Evolutionary conservation across 768 basidiomycete genomes (phyloP), one percentile per base, ranked within the genome.

Genomic region (Suillus clintonianus): DNA sequence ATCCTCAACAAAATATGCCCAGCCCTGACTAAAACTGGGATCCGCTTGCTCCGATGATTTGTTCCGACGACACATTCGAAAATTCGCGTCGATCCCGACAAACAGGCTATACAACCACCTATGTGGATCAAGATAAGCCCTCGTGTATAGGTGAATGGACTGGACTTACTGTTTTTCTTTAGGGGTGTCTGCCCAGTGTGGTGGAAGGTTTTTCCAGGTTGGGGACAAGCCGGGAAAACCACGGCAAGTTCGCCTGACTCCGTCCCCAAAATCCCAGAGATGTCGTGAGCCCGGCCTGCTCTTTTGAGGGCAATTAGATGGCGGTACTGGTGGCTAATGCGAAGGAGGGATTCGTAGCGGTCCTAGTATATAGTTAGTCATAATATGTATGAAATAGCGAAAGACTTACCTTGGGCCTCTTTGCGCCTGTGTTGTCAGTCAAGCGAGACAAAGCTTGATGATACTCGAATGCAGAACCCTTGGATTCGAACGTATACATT

Each of bases 401-500:
- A 22, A 22, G 6, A 60, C 41, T n/a, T 47, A 61, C 60, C 32
- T 61, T 61, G 10, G 62, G 65, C 19, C 48, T 11, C 2, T 54
- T 58, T 5, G 65, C 34, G 4, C 74, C 75, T 2, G 69, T 71
- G 58, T 77, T 77, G 34, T 74, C 65, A 6, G 70, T 74, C 4
- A 73, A 55, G 5, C 72, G 62, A 6, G 62, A 55, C 5, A 78
- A 64, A 0, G 70, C 55, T n/a, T 70, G 59, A 48, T 76, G 74
- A 51, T 71, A 75, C 51, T 77, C 72, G 59, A 67, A 76, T 5
- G 64, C 65, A 0, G 73, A 71, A 4, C 65, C 47, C 62, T 78
- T 76, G 1, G 70, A 74, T 56, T 69, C 69, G 43, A 76, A 76
- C 4, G 70, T 69, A 0, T 77, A 68, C 0, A 74, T 59, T 32